Conservation (phyloP, 805 yeast species). For the Komagataella pseudopastoris region DNA sequence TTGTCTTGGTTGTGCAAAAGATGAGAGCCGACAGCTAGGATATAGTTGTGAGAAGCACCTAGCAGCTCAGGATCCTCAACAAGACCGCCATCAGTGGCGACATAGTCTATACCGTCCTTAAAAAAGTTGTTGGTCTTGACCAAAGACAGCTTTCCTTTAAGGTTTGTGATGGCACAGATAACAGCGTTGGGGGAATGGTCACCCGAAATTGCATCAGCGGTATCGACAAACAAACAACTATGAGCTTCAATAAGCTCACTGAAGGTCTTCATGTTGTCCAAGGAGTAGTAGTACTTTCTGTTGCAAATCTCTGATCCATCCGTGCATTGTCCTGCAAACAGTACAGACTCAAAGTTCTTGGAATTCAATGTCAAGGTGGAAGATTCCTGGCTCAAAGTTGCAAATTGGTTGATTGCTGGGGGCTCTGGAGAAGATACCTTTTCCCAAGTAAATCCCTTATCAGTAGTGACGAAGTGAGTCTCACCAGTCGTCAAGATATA, state of each 20-base stretch:
- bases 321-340: conserved; percentile 25
- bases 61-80: conserved; percentile 17
- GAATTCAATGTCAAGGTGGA: conserved; percentile 21
- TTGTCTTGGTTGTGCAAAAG: conserved; percentile 9
- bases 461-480: conserved; percentile 23
- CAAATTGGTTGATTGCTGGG: conserved; percentile 12
- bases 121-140: conserved; percentile 32
- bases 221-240: conserved; percentile 18
- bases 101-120: conserved; percentile 14
- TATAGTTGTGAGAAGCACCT: conserved; percentile 20
- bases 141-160: conserved; percentile 26
- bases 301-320: conserved; percentile 20
- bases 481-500: conserved; percentile 20
- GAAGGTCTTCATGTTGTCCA: conserved; percentile 27
- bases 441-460: conserved; percentile 28
- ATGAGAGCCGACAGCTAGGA: conserved; percentile 20
- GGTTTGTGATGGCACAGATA: conserved; percentile 29
- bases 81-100: conserved; percentile 18
- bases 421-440: conserved; percentile 17
- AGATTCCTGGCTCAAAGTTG: conserved; percentile 11
- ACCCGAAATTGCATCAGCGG: conserved; percentile 14
- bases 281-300: conserved; percentile 25
- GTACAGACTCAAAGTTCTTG: conserved; percentile 18
- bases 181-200: conserved; percentile 16
- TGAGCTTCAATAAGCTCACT: conserved; percentile 13